Percentiles rank a stretch among this genome's conserved stretches.
Conservation (phyloP, 495 filamentous ascomycete species). For the Penicillium psychrofluorescens region DNA sequence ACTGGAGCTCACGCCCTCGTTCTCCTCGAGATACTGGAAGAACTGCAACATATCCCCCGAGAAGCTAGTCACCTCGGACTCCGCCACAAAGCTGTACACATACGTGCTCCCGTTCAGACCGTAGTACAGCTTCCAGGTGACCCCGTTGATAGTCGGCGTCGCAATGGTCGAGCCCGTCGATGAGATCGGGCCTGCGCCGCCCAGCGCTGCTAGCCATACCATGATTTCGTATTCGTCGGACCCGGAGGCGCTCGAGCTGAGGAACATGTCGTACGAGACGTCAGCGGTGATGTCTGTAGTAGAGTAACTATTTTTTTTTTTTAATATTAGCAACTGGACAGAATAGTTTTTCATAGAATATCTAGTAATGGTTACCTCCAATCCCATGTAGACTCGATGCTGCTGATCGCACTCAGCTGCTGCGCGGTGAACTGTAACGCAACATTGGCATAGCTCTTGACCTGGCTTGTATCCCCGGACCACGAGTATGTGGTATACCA, state of each 20-base stretch:
- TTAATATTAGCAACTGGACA: not conserved
- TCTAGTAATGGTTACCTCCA: slow-evolving; percentile 37
- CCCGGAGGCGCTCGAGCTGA: slow-evolving; percentile 36
- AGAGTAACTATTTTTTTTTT: slow-evolving; percentile 38
- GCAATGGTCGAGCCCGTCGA: slow-evolving; percentile 47
- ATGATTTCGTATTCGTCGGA: slow-evolving; percentile 58
- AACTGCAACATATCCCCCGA: slow-evolving; percentile 50
- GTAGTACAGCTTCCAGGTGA: slow-evolving; percentile 45
- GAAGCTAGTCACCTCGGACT: slow-evolving; percentile 39
- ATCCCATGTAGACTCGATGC: slow-evolving; percentile 44
- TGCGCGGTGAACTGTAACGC: slow-evolving; percentile 36
- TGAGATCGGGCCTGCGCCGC: slow-evolving; percentile 57
- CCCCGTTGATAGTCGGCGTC: slow-evolving; percentile 43
- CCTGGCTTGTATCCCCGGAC: slow-evolving; percentile 40
- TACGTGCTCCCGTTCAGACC: slow-evolving; percentile 50
- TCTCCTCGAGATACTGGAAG: slow-evolving; percentile 46
- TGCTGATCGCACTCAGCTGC: slow-evolving; percentile 40
- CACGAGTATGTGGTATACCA: slow-evolving; percentile 56
- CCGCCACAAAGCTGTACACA: slow-evolving; percentile 57
- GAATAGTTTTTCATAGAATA: not conserved
- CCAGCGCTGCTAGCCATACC: slow-evolving; percentile 60
- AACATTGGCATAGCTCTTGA: slow-evolving; percentile 57
- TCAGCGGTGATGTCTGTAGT: slow-evolving; percentile 49
- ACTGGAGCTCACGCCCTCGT: slow-evolving; percentile 41
- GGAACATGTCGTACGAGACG: slow-evolving; percentile 62